Evolutionary conservation across 2,329 filamentous ascomycete species (phyloP), one percentile per base, ranked within the genome.

Genomic region (Lachnellula subtilissima): DNA sequence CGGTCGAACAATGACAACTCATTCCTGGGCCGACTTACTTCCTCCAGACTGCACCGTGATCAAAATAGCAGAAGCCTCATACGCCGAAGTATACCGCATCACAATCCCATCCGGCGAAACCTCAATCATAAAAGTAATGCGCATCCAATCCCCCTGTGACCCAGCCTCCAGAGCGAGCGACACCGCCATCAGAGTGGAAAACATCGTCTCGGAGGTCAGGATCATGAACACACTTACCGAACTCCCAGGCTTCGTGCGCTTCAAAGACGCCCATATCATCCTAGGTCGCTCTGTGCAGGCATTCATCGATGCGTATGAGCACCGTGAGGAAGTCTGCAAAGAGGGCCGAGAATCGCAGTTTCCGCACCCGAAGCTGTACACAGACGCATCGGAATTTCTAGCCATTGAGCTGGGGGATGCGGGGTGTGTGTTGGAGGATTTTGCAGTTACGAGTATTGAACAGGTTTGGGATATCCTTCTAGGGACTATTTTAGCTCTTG

Each of bases 51-150:
- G 81, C 63, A 69, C 70, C 37, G 82, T 86, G 49, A 75, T 76
- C 45, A 87, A 87, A 70, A 86, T 87, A 50, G 83, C 84, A 9
- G 84, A 87, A 66, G 83, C 84, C 5, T 86, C 84, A 2, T 87
- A 81, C 62, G 83, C 84, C 5, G 84, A 87, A 66, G 82, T 87
- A 9, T 87, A 86, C 63, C 81, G 82, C 9, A 76, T 86, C 61
- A 80, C 74, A 48, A 86, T 84, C 64, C 73, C 76, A 46, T 74
- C 77, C 15, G 83, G 82, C 19, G 15, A 17, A 8, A 83, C 79
- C 25, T 85, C 82, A 67, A 85, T 87, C 64, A 82, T 87, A 70
- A 87, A 87, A 62, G 78, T 82, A 19, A 83, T 86, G 56, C 78
- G 83, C 2, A 75, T 87, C 9, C 70, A 78, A 11, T 43, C 63